Conservation (phyloP, 306 rosid species). For the Purshia tridentata region DNA sequence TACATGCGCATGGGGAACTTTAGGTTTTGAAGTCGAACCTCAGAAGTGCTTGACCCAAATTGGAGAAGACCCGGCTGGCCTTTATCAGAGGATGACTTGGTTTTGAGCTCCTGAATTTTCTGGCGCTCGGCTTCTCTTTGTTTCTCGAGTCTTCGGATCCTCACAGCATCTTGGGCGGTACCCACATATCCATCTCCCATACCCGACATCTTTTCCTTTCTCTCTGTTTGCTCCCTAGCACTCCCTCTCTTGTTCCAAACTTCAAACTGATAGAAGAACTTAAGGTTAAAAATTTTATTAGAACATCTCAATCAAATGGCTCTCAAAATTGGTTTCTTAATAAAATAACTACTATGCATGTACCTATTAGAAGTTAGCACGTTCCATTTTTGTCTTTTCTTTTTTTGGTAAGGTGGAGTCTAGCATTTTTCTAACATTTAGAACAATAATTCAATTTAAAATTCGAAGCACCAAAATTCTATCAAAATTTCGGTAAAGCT, state of each 20-base stretch:
- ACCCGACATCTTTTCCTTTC: conserved; percentile 58
- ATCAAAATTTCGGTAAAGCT: no score
- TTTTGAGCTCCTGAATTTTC: conserved; percentile 91
- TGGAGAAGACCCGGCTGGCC: conserved; percentile 97
- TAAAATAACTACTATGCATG: background rate
- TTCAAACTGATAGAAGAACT: background rate
- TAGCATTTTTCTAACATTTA: background rate
- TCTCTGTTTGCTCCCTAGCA: background rate
- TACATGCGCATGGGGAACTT: background rate
- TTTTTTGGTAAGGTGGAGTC: background rate
- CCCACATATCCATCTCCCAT: conserved; percentile 99
- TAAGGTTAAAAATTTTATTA: background rate
- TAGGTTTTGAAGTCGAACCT: conserved; percentile 41
- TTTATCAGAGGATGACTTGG: conserved; percentile 68
- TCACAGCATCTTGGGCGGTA: conserved; percentile 90
- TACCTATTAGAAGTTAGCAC: background rate
- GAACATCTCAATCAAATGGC: no score
- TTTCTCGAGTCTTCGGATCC: conserved; percentile 94
- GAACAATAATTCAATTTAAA: background rate
- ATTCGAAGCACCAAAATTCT: no score
- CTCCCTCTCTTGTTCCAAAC: background rate
- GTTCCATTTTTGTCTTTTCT: no score
- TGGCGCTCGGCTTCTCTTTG: conserved; percentile 97
- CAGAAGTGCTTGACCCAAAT: conserved; percentile 92
- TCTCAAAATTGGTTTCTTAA: background rate